These are phyloP conservation scores for Taxawa tesnikishii DNA, from an alignment of 2,329 filamentous ascomycete species.

Conservation along the genomic window DNA sequence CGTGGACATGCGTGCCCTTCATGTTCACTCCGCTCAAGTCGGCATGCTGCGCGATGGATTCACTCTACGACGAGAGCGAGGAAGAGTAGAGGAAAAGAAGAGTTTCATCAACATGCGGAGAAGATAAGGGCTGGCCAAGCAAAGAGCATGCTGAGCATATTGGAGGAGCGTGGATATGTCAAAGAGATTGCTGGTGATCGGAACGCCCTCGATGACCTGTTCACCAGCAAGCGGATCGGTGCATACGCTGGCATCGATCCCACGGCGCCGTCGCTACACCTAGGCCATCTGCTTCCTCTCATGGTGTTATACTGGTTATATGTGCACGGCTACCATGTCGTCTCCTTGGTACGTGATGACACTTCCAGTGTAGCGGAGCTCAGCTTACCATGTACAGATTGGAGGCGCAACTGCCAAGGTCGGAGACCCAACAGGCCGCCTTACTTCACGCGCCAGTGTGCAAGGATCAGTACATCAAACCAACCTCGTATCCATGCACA, in stretches of 20 bases:
- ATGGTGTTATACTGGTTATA: conserved; percentile 83
- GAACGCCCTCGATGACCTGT: conserved; percentile 47
- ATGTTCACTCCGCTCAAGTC: not conserved
- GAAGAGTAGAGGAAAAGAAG: too few species aligned
- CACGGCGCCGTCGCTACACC: conserved; percentile 65
- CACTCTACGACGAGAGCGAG: too few species aligned
- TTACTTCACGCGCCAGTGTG: conserved; percentile 47
- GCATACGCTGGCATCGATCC: conserved; percentile 76
- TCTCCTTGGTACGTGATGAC: conserved; percentile 41
- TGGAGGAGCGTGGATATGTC: conserved; percentile 61
- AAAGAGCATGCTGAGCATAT: conserved; percentile 18
- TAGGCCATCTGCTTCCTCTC: conserved; percentile 68
- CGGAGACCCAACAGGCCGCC: conserved; percentile 64
- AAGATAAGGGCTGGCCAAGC: not conserved
- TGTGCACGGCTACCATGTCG: conserved; percentile 56
- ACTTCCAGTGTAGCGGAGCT: not conserved
- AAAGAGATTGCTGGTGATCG: conserved; percentile 55
- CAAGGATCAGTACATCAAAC: conserved; percentile 40
- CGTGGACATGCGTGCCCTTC: not conserved
- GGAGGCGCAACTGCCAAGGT: conserved; percentile 67
- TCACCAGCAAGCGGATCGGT: conserved; percentile 54
- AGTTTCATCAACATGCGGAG: too few species aligned
- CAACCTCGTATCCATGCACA: conserved; percentile 57
- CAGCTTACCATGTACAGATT: conserved; percentile 29
- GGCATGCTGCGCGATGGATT: not conserved